phyloP scores from a whole-genome alignment of 139 green algal genomes.

The Choricystis sp. region DNA sequence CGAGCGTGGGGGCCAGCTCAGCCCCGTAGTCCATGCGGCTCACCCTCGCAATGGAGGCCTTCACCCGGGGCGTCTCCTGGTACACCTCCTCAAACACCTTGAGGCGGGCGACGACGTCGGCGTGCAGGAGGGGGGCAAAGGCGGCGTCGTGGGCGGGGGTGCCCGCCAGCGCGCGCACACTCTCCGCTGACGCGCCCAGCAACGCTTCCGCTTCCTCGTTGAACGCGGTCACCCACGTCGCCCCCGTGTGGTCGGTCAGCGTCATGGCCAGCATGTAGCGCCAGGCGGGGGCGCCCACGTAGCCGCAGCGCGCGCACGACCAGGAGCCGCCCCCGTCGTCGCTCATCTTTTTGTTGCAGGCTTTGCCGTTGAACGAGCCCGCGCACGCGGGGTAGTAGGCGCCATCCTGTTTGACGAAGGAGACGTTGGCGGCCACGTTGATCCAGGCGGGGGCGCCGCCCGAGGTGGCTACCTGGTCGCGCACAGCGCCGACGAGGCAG shows the following conservation, averaged over 20 bases:
- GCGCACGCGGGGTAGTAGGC: constrained; percentile 59
- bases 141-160: not conserved
- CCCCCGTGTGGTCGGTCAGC: constrained; percentile 30
- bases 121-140: not conserved
- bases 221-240: constrained; percentile 36
- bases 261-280: constrained; percentile 29
- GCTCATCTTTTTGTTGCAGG: constrained; percentile 66
- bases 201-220: constrained; percentile 27
- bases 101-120: not conserved
- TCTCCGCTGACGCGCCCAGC: constrained; percentile 19
- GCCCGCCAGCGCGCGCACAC: constrained; percentile 13
- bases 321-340: constrained; percentile 19
- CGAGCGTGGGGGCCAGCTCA: not conserved
- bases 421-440: constrained; percentile 22
- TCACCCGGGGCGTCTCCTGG: not conserved
- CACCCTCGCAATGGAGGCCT: not conserved
- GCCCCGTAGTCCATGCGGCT: not conserved
- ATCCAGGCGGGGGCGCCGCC: constrained; percentile 8
- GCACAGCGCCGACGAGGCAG: not conserved
- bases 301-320: constrained; percentile 29
- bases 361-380: constrained; percentile 17
- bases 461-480: too few relatives aligned
- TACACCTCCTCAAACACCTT: not conserved
- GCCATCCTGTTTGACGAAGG: constrained; percentile 44
- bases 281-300: constrained; percentile 15